phyloP scores from a whole-genome alignment of 352 stramenopile genomes.

The Phytophthora colocasiae region DNA sequence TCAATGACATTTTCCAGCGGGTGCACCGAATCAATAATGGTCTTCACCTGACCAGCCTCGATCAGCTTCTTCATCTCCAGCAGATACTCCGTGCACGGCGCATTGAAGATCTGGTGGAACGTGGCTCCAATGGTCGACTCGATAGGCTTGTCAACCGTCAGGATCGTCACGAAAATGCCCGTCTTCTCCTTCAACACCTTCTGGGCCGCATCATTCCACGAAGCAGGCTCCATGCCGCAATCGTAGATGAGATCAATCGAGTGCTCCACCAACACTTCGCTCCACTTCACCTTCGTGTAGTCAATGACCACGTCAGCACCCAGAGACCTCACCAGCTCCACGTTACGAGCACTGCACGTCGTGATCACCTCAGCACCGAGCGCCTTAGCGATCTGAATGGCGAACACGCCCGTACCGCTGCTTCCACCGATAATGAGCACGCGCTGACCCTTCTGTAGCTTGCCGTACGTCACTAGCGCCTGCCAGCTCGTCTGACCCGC shows the following conservation, averaged over 20 bases:
- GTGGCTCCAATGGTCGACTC: conserved; percentile 68
- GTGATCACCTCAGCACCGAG: conserved; percentile 38
- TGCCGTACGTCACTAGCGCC: conserved; percentile 37
- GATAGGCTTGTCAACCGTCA: conserved; percentile 42
- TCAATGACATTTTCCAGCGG: conserved; percentile 59
- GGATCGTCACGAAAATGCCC: conserved; percentile 50
- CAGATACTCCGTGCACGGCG: conserved; percentile 28
- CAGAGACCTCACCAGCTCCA: conserved; percentile 46
- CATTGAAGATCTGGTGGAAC: conserved; percentile 29
- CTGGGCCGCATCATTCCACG: conserved; percentile 47
- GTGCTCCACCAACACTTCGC: conserved; percentile 35
- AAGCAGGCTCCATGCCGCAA: conserved; percentile 10
- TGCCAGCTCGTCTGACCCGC: conserved; percentile 45
- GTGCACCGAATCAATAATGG: conserved; percentile 56
- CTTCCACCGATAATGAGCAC: conserved; percentile 57
- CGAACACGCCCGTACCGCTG: conserved; percentile 66
- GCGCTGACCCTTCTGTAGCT: conserved; percentile 33
- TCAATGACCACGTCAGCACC: conserved; percentile 59
- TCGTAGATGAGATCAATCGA: conserved; percentile 50
- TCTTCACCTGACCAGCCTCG: conserved; percentile 42
- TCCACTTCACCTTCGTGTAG: conserved; percentile 61
- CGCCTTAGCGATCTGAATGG: conserved; percentile 67
- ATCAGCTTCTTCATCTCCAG: conserved; percentile 47
- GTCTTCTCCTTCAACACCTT: conserved; percentile 47
- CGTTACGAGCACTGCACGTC: conserved; percentile 51